phyloP scores from a whole-genome alignment of 2,329 filamentous ascomycete genomes.

The Phaeosphaeria sp. region DNA sequence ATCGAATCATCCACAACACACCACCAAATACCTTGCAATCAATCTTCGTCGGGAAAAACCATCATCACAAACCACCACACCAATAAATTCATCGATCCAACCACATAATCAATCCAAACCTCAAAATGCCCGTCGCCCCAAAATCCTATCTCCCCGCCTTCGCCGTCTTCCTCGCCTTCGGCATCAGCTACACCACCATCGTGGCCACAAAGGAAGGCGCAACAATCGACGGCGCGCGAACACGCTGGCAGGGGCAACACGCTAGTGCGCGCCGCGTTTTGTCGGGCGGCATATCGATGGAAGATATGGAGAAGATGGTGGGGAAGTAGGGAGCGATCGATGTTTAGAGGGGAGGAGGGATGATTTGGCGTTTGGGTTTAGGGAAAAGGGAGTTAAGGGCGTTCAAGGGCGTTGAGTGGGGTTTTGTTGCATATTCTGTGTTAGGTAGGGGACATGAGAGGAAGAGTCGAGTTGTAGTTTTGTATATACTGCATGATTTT shows the following conservation, averaged over 20 bases:
- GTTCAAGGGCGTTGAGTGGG: too few relatives aligned
- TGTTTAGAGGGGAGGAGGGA: too few relatives aligned
- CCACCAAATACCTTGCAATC: too few relatives aligned
- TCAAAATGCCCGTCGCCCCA: constrained; percentile 40
- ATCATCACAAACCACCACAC: neutral
- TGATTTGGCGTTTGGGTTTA: neutral
- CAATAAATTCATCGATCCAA: constrained; percentile 2
- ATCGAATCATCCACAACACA: too few relatives aligned
- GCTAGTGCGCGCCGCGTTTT: constrained; percentile 24
- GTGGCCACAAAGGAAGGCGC: constrained; percentile 43
- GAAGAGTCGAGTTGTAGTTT: too few relatives aligned
- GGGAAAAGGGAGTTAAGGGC: neutral
- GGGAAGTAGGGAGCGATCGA: neutral
- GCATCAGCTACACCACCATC: constrained; percentile 42
- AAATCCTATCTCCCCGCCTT: constrained; percentile 44
- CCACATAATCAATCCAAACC: too few relatives aligned
- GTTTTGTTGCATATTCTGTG: too few relatives aligned
- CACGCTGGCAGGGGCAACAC: constrained; percentile 43
- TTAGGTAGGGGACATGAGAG: too few relatives aligned
- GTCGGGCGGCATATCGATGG: constrained; percentile 14
- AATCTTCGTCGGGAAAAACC: too few relatives aligned
- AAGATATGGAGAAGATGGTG: constrained; percentile 5
- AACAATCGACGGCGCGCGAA: constrained; percentile 40
- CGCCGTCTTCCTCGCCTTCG: too few relatives aligned
- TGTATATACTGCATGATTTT: too few relatives aligned